Evolutionary conservation across 2,329 filamentous ascomycete species (phyloP), one percentile per base, ranked within the genome.

Genomic region (Talaromyces pinophilus): DNA sequence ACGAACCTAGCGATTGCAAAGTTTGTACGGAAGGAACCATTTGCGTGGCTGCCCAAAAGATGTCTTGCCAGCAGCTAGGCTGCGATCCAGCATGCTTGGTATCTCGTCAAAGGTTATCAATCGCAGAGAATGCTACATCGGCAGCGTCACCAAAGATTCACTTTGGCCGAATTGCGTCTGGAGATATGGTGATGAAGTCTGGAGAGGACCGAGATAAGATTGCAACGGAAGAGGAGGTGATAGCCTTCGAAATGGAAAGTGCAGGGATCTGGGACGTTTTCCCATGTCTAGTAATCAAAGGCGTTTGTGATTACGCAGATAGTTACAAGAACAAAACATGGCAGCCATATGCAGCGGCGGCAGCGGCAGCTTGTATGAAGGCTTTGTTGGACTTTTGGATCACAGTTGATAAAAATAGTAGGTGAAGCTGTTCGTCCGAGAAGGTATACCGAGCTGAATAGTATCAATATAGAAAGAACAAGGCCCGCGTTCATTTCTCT

Each of bases 261-360:
- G 77, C 75, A 1, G 78, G 77, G 2, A 70, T 77, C 1, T 79
- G 75, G 75, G 74, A 79, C 28, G 68, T 70, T n/a, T 54, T 75
- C 5, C 72, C 73, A 1, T 75, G 69, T 25, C 68, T 76, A 3
- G 61, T 75, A 38, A 73, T 76, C 62, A 77, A 72, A 67, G 79
- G 80, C 1, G 75, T 80, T 0, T 80, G 76, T 40, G 75, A 82
- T 69, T 82, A 81, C 50, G 73, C 76, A 0, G 79, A 81, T 65
- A 75, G 76, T 25, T 79, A 81, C 66, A 79, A 80, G 64, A 76
- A 71, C 62, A 77, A 78, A 33, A 63, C 15, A 0, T 82, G 79
- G 79, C 79, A 82, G 63, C 28, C 67, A 1, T 82, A 78, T 70
- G 79, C 80, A 0, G 77, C 80, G 0, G 77, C 75, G 0, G 77